Evolutionary conservation across 2,329 filamentous ascomycete genomes (phyloP).

Genomic region (Dichotomopilus funicola): DNA sequence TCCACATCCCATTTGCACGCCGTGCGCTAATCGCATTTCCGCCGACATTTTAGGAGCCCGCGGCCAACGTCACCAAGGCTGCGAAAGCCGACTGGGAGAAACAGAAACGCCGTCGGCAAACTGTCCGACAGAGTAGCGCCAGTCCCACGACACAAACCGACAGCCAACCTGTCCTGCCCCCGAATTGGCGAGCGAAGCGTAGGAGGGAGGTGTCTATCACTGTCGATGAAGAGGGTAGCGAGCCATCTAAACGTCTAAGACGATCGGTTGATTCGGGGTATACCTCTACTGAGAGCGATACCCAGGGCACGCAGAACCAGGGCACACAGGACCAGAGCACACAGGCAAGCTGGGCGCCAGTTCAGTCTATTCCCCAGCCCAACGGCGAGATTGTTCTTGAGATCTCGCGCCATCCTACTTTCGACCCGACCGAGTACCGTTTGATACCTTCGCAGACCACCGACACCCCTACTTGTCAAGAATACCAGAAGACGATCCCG

Average conservation of each 20-base stretch:
- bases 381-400: constrained; percentile 15
- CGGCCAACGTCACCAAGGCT: constrained; percentile 24
- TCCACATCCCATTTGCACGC: background rate
- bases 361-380: background rate
- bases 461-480: background rate
- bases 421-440: constrained; percentile 21
- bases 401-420: constrained; percentile 14
- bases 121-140: background rate
- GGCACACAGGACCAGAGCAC: too few species aligned
- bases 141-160: background rate
- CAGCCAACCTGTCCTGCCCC: constrained; percentile 9
- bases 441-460: constrained; percentile 14
- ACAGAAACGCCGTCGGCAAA: constrained; percentile 13
- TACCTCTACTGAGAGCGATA: constrained; percentile 9
- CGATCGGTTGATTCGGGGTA: constrained; percentile 12
- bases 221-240: background rate
- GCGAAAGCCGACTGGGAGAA: constrained; percentile 28
- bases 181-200: constrained; percentile 12
- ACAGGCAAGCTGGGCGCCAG: constrained; percentile 1
- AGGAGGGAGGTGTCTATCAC: background rate
- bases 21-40: constrained; percentile 3
- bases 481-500: constrained; percentile 32
- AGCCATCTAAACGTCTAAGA: constrained; percentile 1
- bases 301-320: too few species aligned
- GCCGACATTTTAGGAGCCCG: constrained; percentile 21